Conservation (phyloP, 371 early-diverging fungal species). For the Mortierella polycephala region DNA sequence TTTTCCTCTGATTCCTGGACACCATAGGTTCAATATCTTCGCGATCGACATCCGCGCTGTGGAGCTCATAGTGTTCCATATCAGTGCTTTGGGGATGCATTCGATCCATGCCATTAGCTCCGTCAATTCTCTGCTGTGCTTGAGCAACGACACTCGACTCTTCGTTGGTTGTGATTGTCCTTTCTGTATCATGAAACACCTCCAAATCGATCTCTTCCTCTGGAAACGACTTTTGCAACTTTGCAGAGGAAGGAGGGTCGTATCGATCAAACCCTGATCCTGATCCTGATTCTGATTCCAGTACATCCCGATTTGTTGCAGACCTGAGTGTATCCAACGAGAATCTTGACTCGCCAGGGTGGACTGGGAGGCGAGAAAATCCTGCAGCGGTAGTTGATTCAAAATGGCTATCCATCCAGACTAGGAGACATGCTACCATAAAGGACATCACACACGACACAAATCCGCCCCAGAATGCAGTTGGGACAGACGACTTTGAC, state of each 20-base stretch:
- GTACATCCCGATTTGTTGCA: neutral
- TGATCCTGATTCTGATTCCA: neutral
- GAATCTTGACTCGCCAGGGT: slow-evolving; percentile 12
- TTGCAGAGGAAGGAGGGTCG: slow-evolving; percentile 16
- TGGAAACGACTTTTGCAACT: neutral
- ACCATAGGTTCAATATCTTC: neutral
- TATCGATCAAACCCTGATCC: slow-evolving; percentile 1
- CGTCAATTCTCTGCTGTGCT: neutral
- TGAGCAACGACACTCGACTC: neutral
- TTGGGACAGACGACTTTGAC: slow-evolving; percentile 23
- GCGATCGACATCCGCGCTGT: too few relatives aligned
- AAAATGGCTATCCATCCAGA: slow-evolving; percentile 28
- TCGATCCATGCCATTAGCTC: neutral
- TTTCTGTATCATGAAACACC: slow-evolving; percentile 6
- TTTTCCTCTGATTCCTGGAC: neutral
- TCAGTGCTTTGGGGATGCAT: neutral
- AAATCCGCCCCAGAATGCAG: slow-evolving; percentile 64
- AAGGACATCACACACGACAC: slow-evolving; percentile 53
- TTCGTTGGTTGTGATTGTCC: neutral
- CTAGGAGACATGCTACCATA: slow-evolving; percentile 34
- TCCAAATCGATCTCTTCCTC: slow-evolving; percentile 21
- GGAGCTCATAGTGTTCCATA: neutral
- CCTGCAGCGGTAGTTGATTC: slow-evolving; percentile 13
- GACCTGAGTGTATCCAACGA: slow-evolving; percentile 9
- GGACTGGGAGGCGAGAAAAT: slow-evolving; percentile 32